A percentile compares a stretch with the other conserved stretches of the same genome.
phyloP scores from a whole-genome alignment of 352 stramenopile genomes.

The Globisporangium irregulare region DNA sequence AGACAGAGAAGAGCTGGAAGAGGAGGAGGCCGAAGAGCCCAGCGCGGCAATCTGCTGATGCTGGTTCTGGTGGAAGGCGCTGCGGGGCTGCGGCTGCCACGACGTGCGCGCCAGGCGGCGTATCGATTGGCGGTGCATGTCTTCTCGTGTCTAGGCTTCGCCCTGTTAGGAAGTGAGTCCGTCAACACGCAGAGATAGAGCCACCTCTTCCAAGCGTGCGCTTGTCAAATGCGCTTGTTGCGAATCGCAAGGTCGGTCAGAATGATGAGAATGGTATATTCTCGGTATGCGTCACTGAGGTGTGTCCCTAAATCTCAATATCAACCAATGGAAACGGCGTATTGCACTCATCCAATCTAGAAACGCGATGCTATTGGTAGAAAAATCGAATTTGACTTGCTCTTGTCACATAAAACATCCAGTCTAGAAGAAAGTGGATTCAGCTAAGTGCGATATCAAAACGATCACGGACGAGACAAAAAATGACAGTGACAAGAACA shows the following conservation, averaged over 20 bases:
- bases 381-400: background rate
- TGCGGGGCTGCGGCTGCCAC: conserved; percentile 4
- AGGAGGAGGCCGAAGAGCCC: conserved; percentile 1
- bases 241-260: background rate
- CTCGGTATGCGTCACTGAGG: background rate
- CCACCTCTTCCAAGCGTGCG: background rate
- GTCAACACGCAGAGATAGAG: background rate
- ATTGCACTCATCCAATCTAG: background rate
- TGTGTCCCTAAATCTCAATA: background rate
- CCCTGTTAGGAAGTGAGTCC: background rate
- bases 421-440: background rate
- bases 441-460: background rate
- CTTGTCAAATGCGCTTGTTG: background rate
- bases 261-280: background rate
- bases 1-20: background rate
- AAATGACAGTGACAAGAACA: background rate
- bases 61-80: background rate
- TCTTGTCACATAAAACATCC: conserved; percentile 6
- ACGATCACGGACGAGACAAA: background rate
- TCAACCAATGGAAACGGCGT: background rate
- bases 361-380: background rate
- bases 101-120: conserved; percentile 5
- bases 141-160: no score
- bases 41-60: conserved; percentile 6
- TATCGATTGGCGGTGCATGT: conserved; percentile 13